Evolutionary conservation across 169 alveolate genomes (phyloP).

Genomic region (Toxoplasma gondii): DNA sequence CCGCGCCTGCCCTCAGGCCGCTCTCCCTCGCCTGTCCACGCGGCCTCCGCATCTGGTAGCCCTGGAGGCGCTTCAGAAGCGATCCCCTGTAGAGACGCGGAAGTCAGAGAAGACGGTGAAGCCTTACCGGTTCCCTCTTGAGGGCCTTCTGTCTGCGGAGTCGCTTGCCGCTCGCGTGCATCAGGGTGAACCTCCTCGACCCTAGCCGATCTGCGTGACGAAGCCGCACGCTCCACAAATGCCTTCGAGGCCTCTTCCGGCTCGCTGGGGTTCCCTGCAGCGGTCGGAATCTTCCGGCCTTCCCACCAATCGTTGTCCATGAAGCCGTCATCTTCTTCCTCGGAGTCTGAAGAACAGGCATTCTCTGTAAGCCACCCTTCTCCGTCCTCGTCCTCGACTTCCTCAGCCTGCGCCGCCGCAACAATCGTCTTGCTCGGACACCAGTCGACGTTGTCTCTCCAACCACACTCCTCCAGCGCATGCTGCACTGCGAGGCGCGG

Average conservation of each 20-base stretch:
- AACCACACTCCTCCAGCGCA: slow-evolving; percentile 49
- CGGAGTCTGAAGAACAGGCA: slow-evolving; percentile 32
- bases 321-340: slow-evolving; percentile 26
- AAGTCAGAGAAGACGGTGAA: too few species aligned
- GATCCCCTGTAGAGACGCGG: too few species aligned
- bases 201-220: too few species aligned
- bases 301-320: slow-evolving; percentile 7
- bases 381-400: slow-evolving; percentile 13
- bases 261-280: neutral
- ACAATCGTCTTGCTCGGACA: neutral
- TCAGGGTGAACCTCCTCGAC: too few species aligned
- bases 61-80: too few species aligned
- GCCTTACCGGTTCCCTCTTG: too few species aligned
- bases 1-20: neutral
- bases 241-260: neutral
- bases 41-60: too few species aligned
- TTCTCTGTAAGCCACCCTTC: slow-evolving; percentile 26
- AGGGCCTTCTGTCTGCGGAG: too few species aligned
- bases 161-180: too few species aligned
- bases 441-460: slow-evolving; percentile 40
- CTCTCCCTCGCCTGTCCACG: too few species aligned
- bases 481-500: slow-evolving; percentile 41
- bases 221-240: too few species aligned
- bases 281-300: neutral
- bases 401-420: neutral